phyloP scores from a whole-genome alignment of 257 asterid species.

The Fraxinus americana region DNA sequence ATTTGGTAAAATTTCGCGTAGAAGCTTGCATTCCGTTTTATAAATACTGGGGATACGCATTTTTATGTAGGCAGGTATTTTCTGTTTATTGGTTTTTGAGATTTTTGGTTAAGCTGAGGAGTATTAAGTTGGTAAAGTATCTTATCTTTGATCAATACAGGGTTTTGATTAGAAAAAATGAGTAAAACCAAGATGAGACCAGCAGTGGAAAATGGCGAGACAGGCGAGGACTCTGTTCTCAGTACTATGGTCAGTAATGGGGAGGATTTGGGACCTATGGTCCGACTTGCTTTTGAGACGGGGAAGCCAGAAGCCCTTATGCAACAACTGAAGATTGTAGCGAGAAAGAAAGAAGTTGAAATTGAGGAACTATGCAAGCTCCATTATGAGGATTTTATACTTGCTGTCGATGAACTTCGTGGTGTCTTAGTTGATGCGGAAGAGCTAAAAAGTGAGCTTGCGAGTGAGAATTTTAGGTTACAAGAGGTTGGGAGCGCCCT shows the following conservation, averaged over 20 bases:
- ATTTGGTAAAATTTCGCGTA: not conserved
- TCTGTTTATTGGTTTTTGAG: no score
- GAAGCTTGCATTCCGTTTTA: no score
- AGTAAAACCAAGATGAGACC: slow-evolving; percentile 65
- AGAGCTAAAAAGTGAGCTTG: slow-evolving; percentile 82
- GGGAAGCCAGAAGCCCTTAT: slow-evolving; percentile 77
- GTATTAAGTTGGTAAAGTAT: slow-evolving; percentile 18
- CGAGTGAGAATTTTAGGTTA: slow-evolving; percentile 71
- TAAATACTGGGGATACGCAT: no score
- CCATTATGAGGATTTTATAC: slow-evolving; percentile 85
- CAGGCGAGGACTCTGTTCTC: slow-evolving; percentile 77
- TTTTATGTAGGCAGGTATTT: no score
- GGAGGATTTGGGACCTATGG: slow-evolving; percentile 92
- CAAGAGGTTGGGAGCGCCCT: slow-evolving; percentile 82
- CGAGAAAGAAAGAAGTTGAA: slow-evolving; percentile 79
- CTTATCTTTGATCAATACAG: slow-evolving; percentile 29
- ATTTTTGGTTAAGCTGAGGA: not conserved
- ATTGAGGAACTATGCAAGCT: slow-evolving; percentile 97
- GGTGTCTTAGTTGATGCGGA: slow-evolving; percentile 96
- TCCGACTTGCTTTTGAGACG: slow-evolving; percentile 73
- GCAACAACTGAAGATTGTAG: slow-evolving; percentile 71
- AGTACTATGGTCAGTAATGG: slow-evolving; percentile 78
- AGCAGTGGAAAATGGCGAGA: slow-evolving; percentile 55
- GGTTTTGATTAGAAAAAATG: slow-evolving; percentile 37
- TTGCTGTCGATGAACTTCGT: slow-evolving; percentile 91